Evolutionary conservation across 2,329 filamentous ascomycete genomes (phyloP).

Genomic region (Alternaria panax): DNA sequence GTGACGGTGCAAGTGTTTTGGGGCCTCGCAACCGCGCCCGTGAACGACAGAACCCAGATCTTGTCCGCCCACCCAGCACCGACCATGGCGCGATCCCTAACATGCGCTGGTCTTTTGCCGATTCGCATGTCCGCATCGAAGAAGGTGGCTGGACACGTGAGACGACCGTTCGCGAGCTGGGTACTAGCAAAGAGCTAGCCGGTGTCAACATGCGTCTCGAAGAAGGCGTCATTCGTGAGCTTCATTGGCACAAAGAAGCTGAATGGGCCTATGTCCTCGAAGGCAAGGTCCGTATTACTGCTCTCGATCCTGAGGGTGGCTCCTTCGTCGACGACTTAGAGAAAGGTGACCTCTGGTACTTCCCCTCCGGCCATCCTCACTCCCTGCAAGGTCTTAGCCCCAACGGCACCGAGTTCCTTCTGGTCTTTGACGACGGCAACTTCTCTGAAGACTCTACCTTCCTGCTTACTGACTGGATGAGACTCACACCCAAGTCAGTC

Average conservation of each 20-base stretch:
- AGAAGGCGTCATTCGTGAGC: slow-evolving; percentile 74
- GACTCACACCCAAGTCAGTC: slow-evolving; percentile 75
- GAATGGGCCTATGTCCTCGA: slow-evolving; percentile 80
- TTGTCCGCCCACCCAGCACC: slow-evolving; percentile 75
- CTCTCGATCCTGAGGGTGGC: slow-evolving; percentile 76
- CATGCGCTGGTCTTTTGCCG: slow-evolving; percentile 69
- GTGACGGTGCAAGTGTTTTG: slow-evolving; percentile 69
- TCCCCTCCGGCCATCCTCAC: slow-evolving; percentile 78
- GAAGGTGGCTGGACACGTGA: slow-evolving; percentile 81
- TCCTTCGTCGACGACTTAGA: slow-evolving; percentile 79
- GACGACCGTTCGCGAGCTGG: slow-evolving; percentile 71
- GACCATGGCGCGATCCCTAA: slow-evolving; percentile 75
- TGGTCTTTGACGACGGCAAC: slow-evolving; percentile 67
- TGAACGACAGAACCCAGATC: slow-evolving; percentile 73
- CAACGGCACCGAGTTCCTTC: slow-evolving; percentile 70
- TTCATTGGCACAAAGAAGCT: slow-evolving; percentile 83
- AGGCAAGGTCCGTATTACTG: slow-evolving; percentile 74
- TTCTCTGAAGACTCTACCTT: slow-evolving; percentile 74
- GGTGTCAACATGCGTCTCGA: slow-evolving; percentile 82
- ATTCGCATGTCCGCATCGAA: slow-evolving; percentile 61
- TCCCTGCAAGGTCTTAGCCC: slow-evolving; percentile 74
- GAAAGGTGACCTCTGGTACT: slow-evolving; percentile 83
- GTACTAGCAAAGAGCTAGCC: slow-evolving; percentile 72
- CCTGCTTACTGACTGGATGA: slow-evolving; percentile 75
- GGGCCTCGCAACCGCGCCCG: slow-evolving; percentile 74